Conservation (phyloP, 2,329 filamentous ascomycete species). For the Hypoxylon sp. region DNA sequence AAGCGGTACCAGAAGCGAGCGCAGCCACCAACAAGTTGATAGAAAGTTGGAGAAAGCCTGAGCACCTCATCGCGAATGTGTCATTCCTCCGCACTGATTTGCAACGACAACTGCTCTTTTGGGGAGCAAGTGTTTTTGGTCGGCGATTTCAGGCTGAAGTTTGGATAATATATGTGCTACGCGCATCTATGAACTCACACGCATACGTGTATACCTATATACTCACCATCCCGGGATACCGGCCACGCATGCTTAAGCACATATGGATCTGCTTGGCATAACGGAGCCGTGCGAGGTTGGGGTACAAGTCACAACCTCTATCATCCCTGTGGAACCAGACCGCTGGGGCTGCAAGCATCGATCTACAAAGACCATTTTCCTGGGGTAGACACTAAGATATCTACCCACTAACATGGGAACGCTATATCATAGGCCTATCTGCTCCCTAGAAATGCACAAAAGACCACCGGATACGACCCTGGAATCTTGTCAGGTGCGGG, state of each 20-base stretch:
- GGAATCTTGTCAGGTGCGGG: slow-evolving; percentile 31
- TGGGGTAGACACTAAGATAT: slow-evolving; percentile 15
- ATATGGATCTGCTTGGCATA: slow-evolving; percentile 18
- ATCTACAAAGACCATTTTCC: slow-evolving; percentile 16
- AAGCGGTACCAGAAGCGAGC: slow-evolving; percentile 18
- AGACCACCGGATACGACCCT: slow-evolving; percentile 18
- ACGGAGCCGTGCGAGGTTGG: slow-evolving; percentile 27
- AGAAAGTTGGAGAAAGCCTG: slow-evolving; percentile 36
- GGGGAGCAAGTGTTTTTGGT: slow-evolving; percentile 18
- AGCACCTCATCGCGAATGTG: slow-evolving; percentile 38
- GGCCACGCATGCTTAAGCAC: slow-evolving; percentile 28
- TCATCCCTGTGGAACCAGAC: slow-evolving; percentile 29
- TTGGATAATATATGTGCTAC: slow-evolving; percentile 39
- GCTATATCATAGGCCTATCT: slow-evolving; percentile 1
- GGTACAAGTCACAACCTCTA: slow-evolving; percentile 22
- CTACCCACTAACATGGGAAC: neutral
- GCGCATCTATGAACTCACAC: slow-evolving; percentile 9
- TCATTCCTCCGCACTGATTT: slow-evolving; percentile 32
- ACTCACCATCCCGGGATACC: slow-evolving; percentile 2
- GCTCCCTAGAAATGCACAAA: slow-evolving; percentile 7
- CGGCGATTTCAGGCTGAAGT: slow-evolving; percentile 39
- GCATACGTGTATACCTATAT: slow-evolving; percentile 20
- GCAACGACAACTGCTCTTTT: slow-evolving; percentile 34
- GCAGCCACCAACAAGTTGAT: slow-evolving; percentile 24
- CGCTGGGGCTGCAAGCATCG: slow-evolving; percentile 27